A percentile compares a stretch with the other conserved stretches of the same genome.
Evolutionary conservation across 192 early-diverging fungal species (phyloP).

Genomic region (Linnemannia zychae): DNA sequence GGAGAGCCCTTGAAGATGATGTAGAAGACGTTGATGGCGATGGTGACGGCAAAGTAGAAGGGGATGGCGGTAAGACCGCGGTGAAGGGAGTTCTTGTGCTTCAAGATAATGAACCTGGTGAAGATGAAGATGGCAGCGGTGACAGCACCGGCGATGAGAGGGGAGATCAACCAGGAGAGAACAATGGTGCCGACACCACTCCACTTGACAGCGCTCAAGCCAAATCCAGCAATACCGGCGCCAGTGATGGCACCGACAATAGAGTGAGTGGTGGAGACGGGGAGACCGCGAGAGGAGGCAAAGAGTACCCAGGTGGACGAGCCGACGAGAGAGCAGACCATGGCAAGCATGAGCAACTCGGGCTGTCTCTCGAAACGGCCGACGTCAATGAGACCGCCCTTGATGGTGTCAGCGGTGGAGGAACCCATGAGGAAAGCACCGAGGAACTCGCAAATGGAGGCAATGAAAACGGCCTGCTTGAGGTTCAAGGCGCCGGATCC

Average conservation of each 20-base stretch:
- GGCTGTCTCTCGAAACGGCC: conserved; percentile 69
- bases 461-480: conserved; percentile 80
- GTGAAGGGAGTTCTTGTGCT: conserved; percentile 70
- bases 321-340: conserved; percentile 85
- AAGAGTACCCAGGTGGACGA: conserved; percentile 84
- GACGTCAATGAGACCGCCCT: conserved; percentile 77
- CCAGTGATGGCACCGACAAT: conserved; percentile 88
- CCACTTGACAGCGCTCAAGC: conserved; percentile 76
- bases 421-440: conserved; percentile 86
- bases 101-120: conserved; percentile 75
- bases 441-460: conserved; percentile 85
- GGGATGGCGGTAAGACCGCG: conserved; percentile 79
- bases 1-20: conserved; percentile 82
- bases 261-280: conserved; percentile 87
- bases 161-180: conserved; percentile 80
- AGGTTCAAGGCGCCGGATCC: conserved; percentile 83
- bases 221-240: conserved; percentile 83
- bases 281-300: conserved; percentile 76
- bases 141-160: conserved; percentile 73
- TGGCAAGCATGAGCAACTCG: conserved; percentile 85
- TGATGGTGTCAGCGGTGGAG: conserved; percentile 83
- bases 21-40: conserved; percentile 76
- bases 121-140: conserved; percentile 75
- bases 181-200: conserved; percentile 42
- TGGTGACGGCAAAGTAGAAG: conserved; percentile 78